These are phyloP conservation scores for Ophiostoma ulmi DNA, from an alignment of 2,329 filamentous ascomycete species.

Conservation along the genomic window DNA sequence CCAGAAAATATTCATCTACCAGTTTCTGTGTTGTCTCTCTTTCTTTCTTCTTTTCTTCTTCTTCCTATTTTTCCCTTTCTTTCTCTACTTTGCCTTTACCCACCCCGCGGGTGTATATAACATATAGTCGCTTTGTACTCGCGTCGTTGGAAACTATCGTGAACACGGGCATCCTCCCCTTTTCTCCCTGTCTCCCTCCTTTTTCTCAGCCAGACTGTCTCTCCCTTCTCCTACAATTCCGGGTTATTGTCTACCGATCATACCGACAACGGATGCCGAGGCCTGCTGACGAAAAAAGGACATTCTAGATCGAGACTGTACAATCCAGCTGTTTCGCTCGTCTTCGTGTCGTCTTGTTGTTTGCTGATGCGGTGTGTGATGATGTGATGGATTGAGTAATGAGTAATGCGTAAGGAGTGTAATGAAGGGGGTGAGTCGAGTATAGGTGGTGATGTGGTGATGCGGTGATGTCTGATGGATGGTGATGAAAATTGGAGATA, in stretches of 20 bases:
- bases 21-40: neutral
- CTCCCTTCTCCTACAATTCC: neutral
- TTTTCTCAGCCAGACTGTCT: neutral
- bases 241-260: neutral
- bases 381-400: constrained; percentile 8
- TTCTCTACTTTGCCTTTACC: neutral
- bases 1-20: neutral
- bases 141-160: constrained; percentile 12
- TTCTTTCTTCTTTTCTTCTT: neutral
- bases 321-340: neutral
- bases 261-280: constrained; percentile 8
- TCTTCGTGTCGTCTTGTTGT: neutral
- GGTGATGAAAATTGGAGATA: neutral
- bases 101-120: neutral
- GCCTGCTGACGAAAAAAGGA: constrained; percentile 8
- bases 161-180: constrained; percentile 10
- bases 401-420: neutral
- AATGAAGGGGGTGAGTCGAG: neutral
- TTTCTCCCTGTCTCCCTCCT: neutral
- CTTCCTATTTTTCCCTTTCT: neutral
- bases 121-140: neutral
- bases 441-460: neutral
- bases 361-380: constrained; percentile 6
- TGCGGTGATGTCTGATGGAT: neutral
- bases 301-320: constrained; percentile 5